Base-by-base conservation (phyloP, 1,284 basidiomycete genomes). In the Takashimella koratensis region DNA sequence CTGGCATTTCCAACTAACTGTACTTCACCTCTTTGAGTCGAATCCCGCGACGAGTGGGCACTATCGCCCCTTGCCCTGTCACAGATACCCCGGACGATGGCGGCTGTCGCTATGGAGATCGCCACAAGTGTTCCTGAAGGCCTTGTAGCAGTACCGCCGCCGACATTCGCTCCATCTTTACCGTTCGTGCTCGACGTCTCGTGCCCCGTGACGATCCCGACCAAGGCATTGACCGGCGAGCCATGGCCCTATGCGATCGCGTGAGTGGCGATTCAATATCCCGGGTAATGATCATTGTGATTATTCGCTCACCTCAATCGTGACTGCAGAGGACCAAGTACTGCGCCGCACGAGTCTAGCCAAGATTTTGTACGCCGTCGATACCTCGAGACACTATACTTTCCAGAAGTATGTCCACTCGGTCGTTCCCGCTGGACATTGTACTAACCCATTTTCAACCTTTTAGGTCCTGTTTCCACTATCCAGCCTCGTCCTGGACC, bases 311-410 rank as follows among this genome's bases (percentile, higher is more conserved):
- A 19, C 41, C 1, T 23, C 20, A 10, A 39, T 16, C 54, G 46
- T 53, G 45, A 22, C 3, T 5, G 5, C 50, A 68, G 65, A 6
- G 67, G 65, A 8, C 57, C 62, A 11, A 62, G 60, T 39, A 40
- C 45, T 2, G 21, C n/a, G 3, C 43, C 45, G 3, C 41, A 42
- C 5, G 68, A 70, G 45, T 4, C 43, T 3, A 25, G 49, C 3
- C 52, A 52, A 1, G 47, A 26, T 5, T 70, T 55, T 47, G 16
- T 67, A 0, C 52, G 47, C 11, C 50, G 67, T 12, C 55, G 71
- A 23, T 74, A 74, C 47, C 53, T 62, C 23, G 71, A 73, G 52
- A 66, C 71, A 3, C 53, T 74, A 5, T 69, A 61, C 40, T 53
- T 74, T 3, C 57, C 68, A 11, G 70, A 73, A 25, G 65, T 68